Evolutionary conservation across 2,329 filamentous ascomycete genomes (phyloP), one percentile per base, ranked within the genome.

Genomic region (Fusarium sp.): DNA sequence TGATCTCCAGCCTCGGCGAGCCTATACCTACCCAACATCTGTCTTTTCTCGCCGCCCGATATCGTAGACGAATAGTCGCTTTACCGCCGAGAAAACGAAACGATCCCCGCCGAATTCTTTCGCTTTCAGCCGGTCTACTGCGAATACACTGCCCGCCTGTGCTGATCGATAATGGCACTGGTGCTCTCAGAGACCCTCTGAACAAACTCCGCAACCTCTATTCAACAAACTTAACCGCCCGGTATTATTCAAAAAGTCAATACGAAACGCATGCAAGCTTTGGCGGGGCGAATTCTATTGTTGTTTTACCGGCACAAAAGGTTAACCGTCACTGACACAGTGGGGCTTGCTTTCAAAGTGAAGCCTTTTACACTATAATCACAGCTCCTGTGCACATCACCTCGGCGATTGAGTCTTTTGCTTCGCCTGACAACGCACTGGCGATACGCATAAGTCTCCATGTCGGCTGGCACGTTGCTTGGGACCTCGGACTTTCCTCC

Each of bases 401-500:
- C 41, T 53, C 33, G 36, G 43, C 40, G 42, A 50, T 63, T 53
- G 47, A 27, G 39, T 36, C 42, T 36, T 27, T 42, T 55, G 48
- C 37, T 47, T 48, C 46, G 40, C 29, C 31, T 50, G 43, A 40
- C 31, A 58, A 21, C 40, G 42, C 37, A 21, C 49, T 50, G 41
- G 47, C 45, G 39, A 63, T 42, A 59, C 57, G 17, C 15, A 31
- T 39, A 35, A 54, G 52, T 60, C 57, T 48, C 55, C 63, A 78
- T 78, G 76, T 77, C 72, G 64, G 63, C 73, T 71, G 67, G 70
- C 49, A 70, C 70, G 49, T 63, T 66, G 36, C 54, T 63, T 43
- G 57, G 69, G 63, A 58, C 42, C 27, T 70, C 68, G 27, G 59
- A 73, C 62, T 59, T 70, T 49, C 70, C 67, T 42, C 70, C 64